A percentile compares a stretch with the other conserved stretches of the same genome.
Evolutionary conservation across 768 basidiomycete species (phyloP).

Genomic region (Tylopilus intermedius): DNA sequence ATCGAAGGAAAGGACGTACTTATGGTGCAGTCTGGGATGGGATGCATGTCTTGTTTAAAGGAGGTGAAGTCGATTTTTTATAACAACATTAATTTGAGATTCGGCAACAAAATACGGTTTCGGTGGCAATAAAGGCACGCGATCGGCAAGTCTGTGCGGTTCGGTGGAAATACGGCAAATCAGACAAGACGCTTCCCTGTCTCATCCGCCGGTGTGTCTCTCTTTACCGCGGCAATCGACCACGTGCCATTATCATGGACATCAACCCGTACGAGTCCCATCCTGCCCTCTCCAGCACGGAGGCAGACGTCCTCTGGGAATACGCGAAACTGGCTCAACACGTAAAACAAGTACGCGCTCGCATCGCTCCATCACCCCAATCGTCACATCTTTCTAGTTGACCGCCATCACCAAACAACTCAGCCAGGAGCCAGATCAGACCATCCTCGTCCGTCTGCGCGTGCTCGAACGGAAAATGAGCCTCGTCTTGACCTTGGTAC

Average conservation of each 20-base stretch:
- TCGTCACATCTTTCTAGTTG: slow-evolving; percentile 39
- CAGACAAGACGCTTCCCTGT: neutral
- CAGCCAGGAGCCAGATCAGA: slow-evolving; percentile 71
- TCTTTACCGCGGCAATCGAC: no score
- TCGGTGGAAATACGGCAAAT: neutral
- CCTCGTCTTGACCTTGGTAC: slow-evolving; percentile 84
- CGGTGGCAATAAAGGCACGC: slow-evolving; percentile 1
- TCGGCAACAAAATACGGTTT: neutral
- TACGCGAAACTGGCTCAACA: slow-evolving; percentile 84
- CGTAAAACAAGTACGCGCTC: slow-evolving; percentile 56
- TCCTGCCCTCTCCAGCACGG: slow-evolving; percentile 57
- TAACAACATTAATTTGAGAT: neutral
- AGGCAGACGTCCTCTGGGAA: slow-evolving; percentile 86
- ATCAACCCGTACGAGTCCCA: slow-evolving; percentile 73
- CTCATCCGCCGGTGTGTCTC: neutral
- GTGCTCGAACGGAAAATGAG: slow-evolving; percentile 92
- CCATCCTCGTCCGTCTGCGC: slow-evolving; percentile 69
- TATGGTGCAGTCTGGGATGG: slow-evolving; percentile 62
- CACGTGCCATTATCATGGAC: slow-evolving; percentile 14
- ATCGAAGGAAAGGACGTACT: slow-evolving; percentile 37
- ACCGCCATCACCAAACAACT: slow-evolving; percentile 63
- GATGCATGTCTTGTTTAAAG: neutral
- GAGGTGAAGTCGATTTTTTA: neutral
- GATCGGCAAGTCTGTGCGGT: neutral
- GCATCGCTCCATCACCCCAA: neutral